These are phyloP conservation scores for Artemisia tridentata DNA, from an alignment of 129 eudicot species.

Conservation along the genomic window DNA sequence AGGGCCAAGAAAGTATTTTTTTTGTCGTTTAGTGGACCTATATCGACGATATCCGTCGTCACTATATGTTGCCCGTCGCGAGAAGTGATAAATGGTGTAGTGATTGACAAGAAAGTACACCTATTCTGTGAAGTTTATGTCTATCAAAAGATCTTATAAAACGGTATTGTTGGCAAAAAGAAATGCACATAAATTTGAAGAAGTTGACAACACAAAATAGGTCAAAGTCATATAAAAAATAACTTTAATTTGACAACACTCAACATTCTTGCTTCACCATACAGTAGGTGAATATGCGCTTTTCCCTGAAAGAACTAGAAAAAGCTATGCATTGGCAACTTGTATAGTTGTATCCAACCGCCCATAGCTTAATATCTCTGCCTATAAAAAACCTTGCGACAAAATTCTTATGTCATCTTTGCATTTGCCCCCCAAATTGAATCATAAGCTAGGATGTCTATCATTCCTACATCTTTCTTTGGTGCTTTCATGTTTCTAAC, in stretches of 20 bases:
- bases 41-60: no score
- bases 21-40: no score
- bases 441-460: conserved; percentile 24
- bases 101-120: not conserved
- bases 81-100: no score
- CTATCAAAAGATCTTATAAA: not conserved
- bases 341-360: conserved; percentile 15
- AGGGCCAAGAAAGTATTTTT: no score
- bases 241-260: conserved; percentile 36
- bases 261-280: conserved; percentile 16
- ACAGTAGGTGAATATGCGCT: conserved; percentile 32
- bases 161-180: not conserved
- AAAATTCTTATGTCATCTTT: not conserved
- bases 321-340: not conserved
- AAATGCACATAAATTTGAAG: conserved; percentile 4
- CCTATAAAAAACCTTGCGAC: conserved; percentile 26
- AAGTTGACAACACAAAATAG: not conserved
- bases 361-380: not conserved
- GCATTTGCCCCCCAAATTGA: not conserved
- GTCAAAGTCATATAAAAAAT: conserved; percentile 19
- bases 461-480: conserved; percentile 21
- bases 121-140: not conserved
- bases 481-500: conserved; percentile 19
- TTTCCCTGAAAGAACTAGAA: not conserved
- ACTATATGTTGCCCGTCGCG: no score